Evolutionary conservation across 345 rosid species (phyloP).

Genomic region (Hirschfeldia incana): DNA sequence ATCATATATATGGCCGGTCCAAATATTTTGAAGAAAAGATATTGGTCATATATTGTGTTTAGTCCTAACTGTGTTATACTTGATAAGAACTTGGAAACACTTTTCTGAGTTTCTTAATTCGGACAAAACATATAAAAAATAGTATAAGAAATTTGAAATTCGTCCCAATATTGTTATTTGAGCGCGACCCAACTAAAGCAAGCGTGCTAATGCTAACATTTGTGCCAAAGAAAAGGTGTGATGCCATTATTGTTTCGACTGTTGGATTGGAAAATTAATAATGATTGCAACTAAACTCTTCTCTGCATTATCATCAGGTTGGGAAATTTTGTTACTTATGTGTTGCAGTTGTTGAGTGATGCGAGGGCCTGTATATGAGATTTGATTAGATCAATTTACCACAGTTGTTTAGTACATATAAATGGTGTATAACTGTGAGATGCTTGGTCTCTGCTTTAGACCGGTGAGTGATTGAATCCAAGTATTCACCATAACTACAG

Average conservation of each 20-base stretch:
- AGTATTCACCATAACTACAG: neutral
- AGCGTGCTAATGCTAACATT: conserved; percentile 5
- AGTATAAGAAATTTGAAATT: neutral
- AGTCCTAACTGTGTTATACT: neutral
- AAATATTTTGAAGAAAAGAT: conserved; percentile 3
- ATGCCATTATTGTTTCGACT: neutral
- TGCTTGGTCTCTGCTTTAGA: neutral
- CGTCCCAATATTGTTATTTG: conserved; percentile 2
- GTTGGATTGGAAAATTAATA: neutral
- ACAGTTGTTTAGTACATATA: neutral
- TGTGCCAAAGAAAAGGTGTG: neutral
- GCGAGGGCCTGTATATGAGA: neutral
- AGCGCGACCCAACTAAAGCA: conserved; percentile 34
- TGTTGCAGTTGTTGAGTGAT: neutral
- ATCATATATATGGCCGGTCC: conserved; percentile 1
- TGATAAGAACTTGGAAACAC: neutral
- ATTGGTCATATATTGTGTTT: neutral
- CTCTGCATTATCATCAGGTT: neutral
- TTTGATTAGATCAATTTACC: neutral
- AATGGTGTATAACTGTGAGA: neutral
- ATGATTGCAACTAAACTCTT: neutral
- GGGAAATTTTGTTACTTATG: neutral
- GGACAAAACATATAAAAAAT: neutral
- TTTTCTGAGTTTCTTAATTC: neutral
- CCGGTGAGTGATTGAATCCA: neutral